Evolutionary conservation across 352 stramenopile genomes (phyloP).

Genomic region (Phytophthora gonapodyides): DNA sequence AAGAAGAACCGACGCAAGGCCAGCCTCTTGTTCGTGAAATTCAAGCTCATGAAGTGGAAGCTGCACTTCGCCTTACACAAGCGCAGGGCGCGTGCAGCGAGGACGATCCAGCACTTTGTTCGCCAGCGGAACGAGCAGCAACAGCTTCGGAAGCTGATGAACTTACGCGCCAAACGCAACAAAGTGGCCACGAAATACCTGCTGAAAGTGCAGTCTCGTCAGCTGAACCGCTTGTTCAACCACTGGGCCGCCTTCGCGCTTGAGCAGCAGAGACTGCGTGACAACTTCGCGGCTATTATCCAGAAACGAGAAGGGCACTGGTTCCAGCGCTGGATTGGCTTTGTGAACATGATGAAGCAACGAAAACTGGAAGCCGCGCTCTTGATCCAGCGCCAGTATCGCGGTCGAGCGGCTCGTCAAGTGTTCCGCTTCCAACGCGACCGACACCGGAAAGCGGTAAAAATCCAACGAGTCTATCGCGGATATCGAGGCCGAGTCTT

Average conservation of each 20-base stretch:
- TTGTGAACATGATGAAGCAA: slow-evolving; percentile 35
- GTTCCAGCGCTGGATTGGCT: slow-evolving; percentile 55
- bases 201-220: slow-evolving; percentile 53
- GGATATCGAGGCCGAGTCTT: slow-evolving; percentile 38
- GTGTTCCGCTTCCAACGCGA: slow-evolving; percentile 44
- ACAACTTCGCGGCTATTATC: slow-evolving; percentile 52
- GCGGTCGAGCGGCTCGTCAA: slow-evolving; percentile 55
- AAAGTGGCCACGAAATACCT: slow-evolving; percentile 61
- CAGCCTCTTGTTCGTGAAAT: slow-evolving; percentile 62
- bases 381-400: slow-evolving; percentile 68
- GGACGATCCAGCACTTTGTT: slow-evolving; percentile 44
- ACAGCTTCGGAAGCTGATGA: slow-evolving; percentile 43
- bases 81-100: slow-evolving; percentile 28
- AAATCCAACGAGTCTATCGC: slow-evolving; percentile 66
- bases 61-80: slow-evolving; percentile 39
- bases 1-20: slow-evolving; percentile 51
- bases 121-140: slow-evolving; percentile 23
- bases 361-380: slow-evolving; percentile 33
- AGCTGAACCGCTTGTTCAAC: slow-evolving; percentile 54
- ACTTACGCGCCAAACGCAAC: slow-evolving; percentile 51
- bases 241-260: slow-evolving; percentile 50
- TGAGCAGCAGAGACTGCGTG: slow-evolving; percentile 48
- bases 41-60: slow-evolving; percentile 69
- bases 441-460: slow-evolving; percentile 29
- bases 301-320: slow-evolving; percentile 45